A percentile compares a stretch with the other conserved stretches of the same genome.
These are phyloP conservation scores for Globisporangium splendens DNA, from an alignment of 352 stramenopile species.

Conservation along the genomic window DNA sequence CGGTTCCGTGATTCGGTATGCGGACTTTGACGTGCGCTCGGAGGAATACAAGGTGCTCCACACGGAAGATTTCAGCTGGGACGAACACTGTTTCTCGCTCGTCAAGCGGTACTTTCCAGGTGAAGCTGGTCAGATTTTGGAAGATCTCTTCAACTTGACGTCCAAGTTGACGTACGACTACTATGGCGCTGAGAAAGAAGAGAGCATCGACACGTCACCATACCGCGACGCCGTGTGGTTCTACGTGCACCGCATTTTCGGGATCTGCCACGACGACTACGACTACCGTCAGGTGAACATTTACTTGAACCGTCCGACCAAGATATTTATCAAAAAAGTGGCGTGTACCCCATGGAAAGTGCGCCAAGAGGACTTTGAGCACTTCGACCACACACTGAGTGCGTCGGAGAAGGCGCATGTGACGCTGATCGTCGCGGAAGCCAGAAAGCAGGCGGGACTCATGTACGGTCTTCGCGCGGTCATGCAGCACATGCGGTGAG, in stretches of 20 bases:
- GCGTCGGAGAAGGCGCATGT: slow-evolving; percentile 85
- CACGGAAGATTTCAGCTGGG: slow-evolving; percentile 88
- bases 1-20: slow-evolving; percentile 72
- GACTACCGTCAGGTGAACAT: slow-evolving; percentile 83
- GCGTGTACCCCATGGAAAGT: slow-evolving; percentile 85
- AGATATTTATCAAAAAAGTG: slow-evolving; percentile 87
- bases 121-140: slow-evolving; percentile 75
- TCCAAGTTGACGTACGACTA: slow-evolving; percentile 82
- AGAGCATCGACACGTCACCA: slow-evolving; percentile 69
- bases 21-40: slow-evolving; percentile 84
- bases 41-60: slow-evolving; percentile 79
- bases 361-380: slow-evolving; percentile 71
- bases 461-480: slow-evolving; percentile 86
- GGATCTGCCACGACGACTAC: slow-evolving; percentile 88
- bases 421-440: slow-evolving; percentile 77
- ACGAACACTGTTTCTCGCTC: slow-evolving; percentile 86
- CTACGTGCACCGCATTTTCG: slow-evolving; percentile 86
- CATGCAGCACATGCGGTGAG: slow-evolving; percentile 85
- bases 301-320: slow-evolving; percentile 79
- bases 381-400: slow-evolving; percentile 79
- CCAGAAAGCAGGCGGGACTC: slow-evolving; percentile 81
- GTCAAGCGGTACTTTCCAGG: slow-evolving; percentile 83
- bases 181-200: slow-evolving; percentile 55
- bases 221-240: slow-evolving; percentile 86
- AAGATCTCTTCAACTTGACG: slow-evolving; percentile 86